These are phyloP conservation scores for Pseudodiploospora longispora DNA, from an alignment of 2,329 filamentous ascomycete genomes.

Conservation along the genomic window DNA sequence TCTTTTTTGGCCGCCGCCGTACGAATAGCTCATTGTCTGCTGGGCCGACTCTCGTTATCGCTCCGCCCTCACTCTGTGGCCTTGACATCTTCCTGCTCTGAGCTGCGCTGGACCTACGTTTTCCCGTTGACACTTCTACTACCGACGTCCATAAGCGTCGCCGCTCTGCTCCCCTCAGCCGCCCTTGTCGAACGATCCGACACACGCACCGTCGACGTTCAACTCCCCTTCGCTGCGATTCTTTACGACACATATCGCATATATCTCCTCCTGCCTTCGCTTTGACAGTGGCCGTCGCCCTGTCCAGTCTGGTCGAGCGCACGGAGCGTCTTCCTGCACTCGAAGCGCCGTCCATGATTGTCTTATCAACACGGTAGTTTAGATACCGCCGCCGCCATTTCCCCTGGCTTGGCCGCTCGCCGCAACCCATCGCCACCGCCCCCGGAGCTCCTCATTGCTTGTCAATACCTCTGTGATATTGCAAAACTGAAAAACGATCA, in stretches of 20 bases:
- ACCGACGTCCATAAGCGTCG: too few species aligned
- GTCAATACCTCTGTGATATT: not conserved
- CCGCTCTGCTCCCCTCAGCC: too few species aligned
- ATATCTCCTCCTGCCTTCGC: too few species aligned
- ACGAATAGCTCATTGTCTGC: too few species aligned
- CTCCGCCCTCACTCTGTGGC: not conserved
- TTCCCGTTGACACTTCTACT: too few species aligned
- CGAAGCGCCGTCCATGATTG: constrained; percentile 7
- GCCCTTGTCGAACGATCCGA: too few species aligned
- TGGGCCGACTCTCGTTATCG: constrained; percentile 1
- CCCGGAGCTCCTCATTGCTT: not conserved
- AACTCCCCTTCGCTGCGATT: too few species aligned
- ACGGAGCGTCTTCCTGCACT: constrained; percentile 1
- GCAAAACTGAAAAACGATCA: constrained; percentile 4
- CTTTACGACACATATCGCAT: too few species aligned
- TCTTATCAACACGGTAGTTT: constrained; percentile 4
- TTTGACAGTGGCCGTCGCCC: not conserved
- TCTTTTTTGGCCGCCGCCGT: not conserved
- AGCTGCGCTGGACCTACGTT: not conserved
- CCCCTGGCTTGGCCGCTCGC: constrained; percentile 1
- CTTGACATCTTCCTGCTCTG: not conserved
- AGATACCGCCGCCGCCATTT: not conserved
- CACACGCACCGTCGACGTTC: too few species aligned
- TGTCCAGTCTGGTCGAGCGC: not conserved
- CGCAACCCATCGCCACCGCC: constrained; percentile 1